These are phyloP conservation scores for Ceriops decandra DNA, from an alignment of 345 rosid genomes.

Conservation along the genomic window DNA sequence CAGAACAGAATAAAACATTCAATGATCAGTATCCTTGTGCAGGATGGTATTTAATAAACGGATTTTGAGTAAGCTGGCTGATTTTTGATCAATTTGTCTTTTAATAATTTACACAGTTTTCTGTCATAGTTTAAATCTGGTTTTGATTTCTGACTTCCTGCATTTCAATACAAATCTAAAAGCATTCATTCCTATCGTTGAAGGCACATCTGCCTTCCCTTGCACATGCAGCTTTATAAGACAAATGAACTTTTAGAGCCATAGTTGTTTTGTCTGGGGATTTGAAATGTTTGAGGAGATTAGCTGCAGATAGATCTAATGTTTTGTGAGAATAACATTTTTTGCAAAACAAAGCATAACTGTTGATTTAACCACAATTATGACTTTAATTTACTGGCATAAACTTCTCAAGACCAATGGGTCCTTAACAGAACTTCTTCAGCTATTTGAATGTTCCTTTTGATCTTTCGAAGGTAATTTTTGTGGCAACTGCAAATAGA, in stretches of 20 bases:
- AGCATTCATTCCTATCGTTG: no score
- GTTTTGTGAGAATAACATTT: background rate
- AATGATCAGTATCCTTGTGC: constrained; percentile 91
- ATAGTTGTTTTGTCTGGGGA: background rate
- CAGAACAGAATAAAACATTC: constrained; percentile 89
- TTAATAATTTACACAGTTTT: background rate
- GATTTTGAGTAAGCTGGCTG: background rate
- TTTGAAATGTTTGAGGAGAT: constrained; percentile 5
- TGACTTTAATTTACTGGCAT: background rate
- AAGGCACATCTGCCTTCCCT: no score
- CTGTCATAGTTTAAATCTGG: background rate
- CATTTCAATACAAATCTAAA: no score
- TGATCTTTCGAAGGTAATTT: constrained; percentile 93
- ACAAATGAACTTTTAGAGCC: no score
- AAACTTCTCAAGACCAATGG: constrained; percentile 7
- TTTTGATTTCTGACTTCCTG: background rate
- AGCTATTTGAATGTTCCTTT: constrained; percentile 98
- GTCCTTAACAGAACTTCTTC: constrained; percentile 49
- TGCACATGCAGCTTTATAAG: no score
- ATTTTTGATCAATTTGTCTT: background rate
- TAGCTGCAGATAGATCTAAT: constrained; percentile 6
- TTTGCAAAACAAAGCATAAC: background rate
- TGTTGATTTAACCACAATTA: background rate
- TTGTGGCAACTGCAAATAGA: constrained; percentile 94
- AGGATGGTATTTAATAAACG: constrained; percentile 9